Conservation (phyloP, 225 moss, liverwort and hornwort species). For the Marchantia paleacea region DNA sequence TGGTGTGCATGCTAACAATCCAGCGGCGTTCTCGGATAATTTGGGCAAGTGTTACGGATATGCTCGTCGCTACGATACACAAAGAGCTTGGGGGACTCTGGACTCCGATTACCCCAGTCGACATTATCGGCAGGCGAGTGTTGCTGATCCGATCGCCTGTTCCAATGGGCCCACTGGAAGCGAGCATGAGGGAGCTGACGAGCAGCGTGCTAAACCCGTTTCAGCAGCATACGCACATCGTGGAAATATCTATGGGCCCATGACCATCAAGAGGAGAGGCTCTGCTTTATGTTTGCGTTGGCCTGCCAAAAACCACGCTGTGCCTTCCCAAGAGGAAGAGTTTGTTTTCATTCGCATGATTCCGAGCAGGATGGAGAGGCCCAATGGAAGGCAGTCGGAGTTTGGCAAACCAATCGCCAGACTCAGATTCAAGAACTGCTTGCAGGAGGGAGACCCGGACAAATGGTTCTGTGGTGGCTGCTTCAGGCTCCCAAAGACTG, state of each 20-base stretch:
- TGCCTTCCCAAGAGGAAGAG: too few species aligned
- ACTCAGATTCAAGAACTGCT: not conserved
- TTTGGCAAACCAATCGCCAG: not conserved
- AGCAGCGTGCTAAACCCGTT: too few species aligned
- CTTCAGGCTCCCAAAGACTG: not conserved
- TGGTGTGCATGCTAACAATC: not conserved
- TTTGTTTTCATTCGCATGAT: too few species aligned
- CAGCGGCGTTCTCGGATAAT: not conserved
- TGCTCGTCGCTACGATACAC: not conserved
- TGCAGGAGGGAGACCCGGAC: conserved; percentile 2
- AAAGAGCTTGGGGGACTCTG: not conserved
- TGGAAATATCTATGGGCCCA: too few species aligned
- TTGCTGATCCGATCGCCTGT: not conserved
- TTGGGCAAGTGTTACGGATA: not conserved
- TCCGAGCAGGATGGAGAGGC: not conserved
- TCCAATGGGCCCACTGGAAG: not conserved
- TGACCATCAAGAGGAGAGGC: too few species aligned
- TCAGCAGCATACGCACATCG: too few species aligned
- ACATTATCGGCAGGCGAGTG: not conserved
- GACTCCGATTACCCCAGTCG: not conserved
- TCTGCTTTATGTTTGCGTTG: too few species aligned
- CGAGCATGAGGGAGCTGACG: too few species aligned
- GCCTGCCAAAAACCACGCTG: too few species aligned
- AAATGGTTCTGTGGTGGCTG: not conserved
- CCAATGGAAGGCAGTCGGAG: not conserved